Base-by-base conservation (phyloP, 192 early-diverging fungal genomes). In the Gaertneriomyces sp. region DNA sequence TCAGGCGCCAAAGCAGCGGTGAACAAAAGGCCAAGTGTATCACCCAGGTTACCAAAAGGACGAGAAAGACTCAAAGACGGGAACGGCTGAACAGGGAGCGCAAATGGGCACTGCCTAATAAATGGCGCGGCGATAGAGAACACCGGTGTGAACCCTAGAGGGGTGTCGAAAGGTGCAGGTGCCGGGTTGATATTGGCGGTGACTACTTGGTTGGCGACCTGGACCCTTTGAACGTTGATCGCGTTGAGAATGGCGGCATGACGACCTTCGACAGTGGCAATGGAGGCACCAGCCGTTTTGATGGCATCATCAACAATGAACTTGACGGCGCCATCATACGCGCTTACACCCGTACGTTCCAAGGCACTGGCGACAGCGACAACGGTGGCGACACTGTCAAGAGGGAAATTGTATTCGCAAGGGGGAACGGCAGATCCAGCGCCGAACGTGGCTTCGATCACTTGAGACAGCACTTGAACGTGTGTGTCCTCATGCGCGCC, bases 261-360 rank as follows among this genome's bases (percentile, higher is more conserved):
- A 53, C 81, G 83, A 41, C 63, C 81, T 51, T 85, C 81, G 40
- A 82, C 66, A n/a, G 81, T 83, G 4, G 62, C 74, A 55, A 85
- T 83, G 40, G 79, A 40, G 1, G 76, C 83, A 63, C 64, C 81
- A n/a, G 76, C 81, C 7, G 73, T 83, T 68, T 78, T 67, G 43
- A 84, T 41, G 51, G 74, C 61, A 60, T 68, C 61, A 50, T 47
- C 44, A 5, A n/a, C 9, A 54, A 79, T 63, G 33, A 79, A 78
- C 19, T 64, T 54, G 63, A 74, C 58, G 14, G 67, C 79, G 14
- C 83, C 83, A 49, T 58, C 64, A 70, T 85, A 85, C 8, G 82
- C 83, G 20, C 60, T 63, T 45, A 80, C 82, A 60, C 81, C 83
- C 7, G 78, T 80, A 1, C 68, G 53, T 57, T 86, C 80, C 16